Conservation (phyloP, 1,284 basidiomycete genomes). For the Flammula alnicola region DNA sequence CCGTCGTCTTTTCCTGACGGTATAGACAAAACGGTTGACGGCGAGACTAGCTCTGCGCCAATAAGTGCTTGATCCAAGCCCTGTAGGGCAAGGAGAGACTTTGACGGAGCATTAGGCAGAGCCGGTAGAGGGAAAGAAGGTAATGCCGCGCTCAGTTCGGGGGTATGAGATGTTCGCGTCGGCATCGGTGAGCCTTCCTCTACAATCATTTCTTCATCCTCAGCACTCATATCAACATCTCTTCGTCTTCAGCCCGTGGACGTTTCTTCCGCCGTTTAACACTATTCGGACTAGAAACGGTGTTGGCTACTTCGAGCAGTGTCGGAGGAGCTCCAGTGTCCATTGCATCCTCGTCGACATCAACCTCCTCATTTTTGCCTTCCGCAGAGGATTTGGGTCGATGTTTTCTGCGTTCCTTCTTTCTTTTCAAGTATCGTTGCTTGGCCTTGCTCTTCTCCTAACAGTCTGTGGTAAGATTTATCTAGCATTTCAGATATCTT, state of each 20-base stretch:
- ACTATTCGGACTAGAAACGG: background rate
- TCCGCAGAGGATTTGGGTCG: conserved; percentile 39
- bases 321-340: background rate
- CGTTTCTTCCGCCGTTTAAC: conserved; percentile 1
- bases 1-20: conserved; percentile 45
- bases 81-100: conserved; percentile 70
- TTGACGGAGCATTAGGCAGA: conserved; percentile 73
- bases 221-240: conserved; percentile 5
- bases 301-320: background rate
- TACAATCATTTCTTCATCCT: conserved; percentile 5
- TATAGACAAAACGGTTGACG: conserved; percentile 54
- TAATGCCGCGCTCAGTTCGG: conserved; percentile 41
- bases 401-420: conserved; percentile 64
- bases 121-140: conserved; percentile 76
- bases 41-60: conserved; percentile 74
- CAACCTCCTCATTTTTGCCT: conserved; percentile 8
- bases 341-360: conserved; percentile 3
- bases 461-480: conserved; percentile 18
- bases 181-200: conserved; percentile 7
- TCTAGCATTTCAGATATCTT: conserved; percentile 6
- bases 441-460: conserved; percentile 47
- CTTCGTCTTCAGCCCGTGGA: background rate
- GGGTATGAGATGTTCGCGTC: conserved; percentile 21
- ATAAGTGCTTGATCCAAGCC: conserved; percentile 79
- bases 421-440: conserved; percentile 67